A percentile compares a stretch with the other conserved stretches of the same genome.
Evolutionary conservation across 139 green algal species (phyloP).

Genomic region (Raphidocelis subcapitata): DNA sequence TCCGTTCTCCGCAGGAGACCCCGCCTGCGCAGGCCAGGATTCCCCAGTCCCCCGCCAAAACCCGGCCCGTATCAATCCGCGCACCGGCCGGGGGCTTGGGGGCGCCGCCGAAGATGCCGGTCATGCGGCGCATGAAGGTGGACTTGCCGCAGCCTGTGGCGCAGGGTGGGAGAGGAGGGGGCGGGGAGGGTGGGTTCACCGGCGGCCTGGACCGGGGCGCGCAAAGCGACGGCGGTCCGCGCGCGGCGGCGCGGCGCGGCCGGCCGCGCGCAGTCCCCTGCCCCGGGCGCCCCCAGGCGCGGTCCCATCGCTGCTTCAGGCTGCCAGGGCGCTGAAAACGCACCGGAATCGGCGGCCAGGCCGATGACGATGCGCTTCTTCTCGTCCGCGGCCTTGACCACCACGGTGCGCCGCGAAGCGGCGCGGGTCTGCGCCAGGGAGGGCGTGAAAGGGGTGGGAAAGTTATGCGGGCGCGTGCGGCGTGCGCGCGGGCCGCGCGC

Average conservation of each 20-base stretch:
- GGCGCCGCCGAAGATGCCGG: slow-evolving; percentile 92
- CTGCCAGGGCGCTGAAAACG: no score
- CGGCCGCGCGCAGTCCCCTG: no score
- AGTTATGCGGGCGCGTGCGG: no score
- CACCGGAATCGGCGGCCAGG: slow-evolving; percentile 95
- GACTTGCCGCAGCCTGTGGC: slow-evolving; percentile 96
- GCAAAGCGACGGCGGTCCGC: no score
- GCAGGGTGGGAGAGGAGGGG: neutral
- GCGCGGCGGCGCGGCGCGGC: no score
- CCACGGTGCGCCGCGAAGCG: slow-evolving; percentile 26
- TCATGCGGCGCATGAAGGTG: slow-evolving; percentile 99
- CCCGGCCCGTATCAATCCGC: neutral
- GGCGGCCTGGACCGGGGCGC: no score
- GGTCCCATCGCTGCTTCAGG: no score
- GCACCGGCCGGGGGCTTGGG: slow-evolving; percentile 86
- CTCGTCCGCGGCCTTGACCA: slow-evolving; percentile 44
- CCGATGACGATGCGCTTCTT: slow-evolving; percentile 92
- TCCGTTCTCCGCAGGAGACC: no score
- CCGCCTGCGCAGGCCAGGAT: no score
- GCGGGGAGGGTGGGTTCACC: neutral
- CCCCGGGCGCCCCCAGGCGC: neutral
- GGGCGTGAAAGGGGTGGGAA: no score
- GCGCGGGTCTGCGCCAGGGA: slow-evolving; percentile 10
- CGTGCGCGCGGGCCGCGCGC: no score
- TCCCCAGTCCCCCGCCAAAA: neutral